phyloP scores from a whole-genome alignment of 164 flowering plant species.

The Macadamia tetraphylla region DNA sequence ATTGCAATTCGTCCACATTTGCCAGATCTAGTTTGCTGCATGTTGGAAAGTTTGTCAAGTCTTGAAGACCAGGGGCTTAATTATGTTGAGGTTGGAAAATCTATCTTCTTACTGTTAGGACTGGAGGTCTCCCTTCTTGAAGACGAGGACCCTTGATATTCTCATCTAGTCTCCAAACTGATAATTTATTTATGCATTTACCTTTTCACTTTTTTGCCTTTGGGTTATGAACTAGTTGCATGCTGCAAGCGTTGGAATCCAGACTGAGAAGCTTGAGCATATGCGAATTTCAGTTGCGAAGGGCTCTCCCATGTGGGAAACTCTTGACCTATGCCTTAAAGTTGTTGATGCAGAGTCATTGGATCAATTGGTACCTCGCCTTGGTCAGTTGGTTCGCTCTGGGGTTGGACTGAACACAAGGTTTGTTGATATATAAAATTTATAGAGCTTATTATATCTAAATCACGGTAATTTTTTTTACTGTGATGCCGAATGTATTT shows the following conservation, averaged over 20 bases:
- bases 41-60: constrained; percentile 98
- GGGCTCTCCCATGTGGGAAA: constrained; percentile 99
- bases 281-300: constrained; percentile 88
- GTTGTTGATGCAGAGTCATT: constrained; percentile 67
- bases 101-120: background rate
- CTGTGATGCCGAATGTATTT: too few species aligned
- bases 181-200: background rate
- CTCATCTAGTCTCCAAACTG: background rate
- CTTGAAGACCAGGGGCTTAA: constrained; percentile 97
- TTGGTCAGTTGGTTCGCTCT: constrained; percentile 79
- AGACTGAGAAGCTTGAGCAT: constrained; percentile 88
- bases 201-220: constrained; percentile 9
- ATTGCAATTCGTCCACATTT: constrained; percentile 84
- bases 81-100: constrained; percentile 76
- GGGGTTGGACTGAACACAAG: constrained; percentile 97
- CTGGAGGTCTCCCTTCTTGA: background rate
- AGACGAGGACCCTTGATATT: background rate
- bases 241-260: constrained; percentile 79
- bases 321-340: constrained; percentile 82
- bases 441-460: background rate
- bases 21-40: constrained; percentile 86
- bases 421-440: constrained; percentile 24
- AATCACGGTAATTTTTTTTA: too few species aligned
- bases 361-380: constrained; percentile 83
- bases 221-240: constrained; percentile 48